Evolutionary conservation across 768 basidiomycete genomes (phyloP).

Genomic region (Mycena amicta): DNA sequence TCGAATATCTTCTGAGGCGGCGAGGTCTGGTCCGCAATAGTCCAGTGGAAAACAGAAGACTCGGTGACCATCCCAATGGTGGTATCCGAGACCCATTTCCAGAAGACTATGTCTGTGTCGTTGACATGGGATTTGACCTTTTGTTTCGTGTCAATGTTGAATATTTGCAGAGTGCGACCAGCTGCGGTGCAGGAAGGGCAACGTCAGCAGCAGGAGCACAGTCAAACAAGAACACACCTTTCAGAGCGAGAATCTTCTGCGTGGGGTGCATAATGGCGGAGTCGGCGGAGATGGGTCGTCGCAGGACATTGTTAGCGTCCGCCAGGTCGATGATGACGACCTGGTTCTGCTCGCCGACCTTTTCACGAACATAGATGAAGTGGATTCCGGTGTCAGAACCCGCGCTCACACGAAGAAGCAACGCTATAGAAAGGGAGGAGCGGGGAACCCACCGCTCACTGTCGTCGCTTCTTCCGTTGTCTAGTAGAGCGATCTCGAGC

Average conservation of each 20-base stretch:
- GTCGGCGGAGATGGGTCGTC: slow-evolving; percentile 96
- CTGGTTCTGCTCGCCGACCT: slow-evolving; percentile 92
- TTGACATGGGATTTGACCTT: slow-evolving; percentile 96
- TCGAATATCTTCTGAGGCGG: slow-evolving; percentile 93
- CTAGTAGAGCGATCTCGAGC: too few relatives aligned
- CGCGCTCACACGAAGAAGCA: too few relatives aligned
- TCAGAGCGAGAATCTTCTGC: slow-evolving; percentile 95
- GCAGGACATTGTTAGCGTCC: slow-evolving; percentile 96
- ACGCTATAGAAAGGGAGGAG: too few relatives aligned
- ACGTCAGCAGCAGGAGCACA: slow-evolving; percentile 9
- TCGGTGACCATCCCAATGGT: slow-evolving; percentile 97
- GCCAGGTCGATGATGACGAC: slow-evolving; percentile 98
- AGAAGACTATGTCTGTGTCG: slow-evolving; percentile 94
- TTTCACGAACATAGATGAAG: slow-evolving; percentile 97
- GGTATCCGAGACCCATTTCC: slow-evolving; percentile 96
- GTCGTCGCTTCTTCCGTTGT: too few relatives aligned
- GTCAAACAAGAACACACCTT: slow-evolving; percentile 54
- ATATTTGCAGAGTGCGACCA: slow-evolving; percentile 91
- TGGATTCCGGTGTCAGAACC: too few relatives aligned
- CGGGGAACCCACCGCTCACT: too few relatives aligned
- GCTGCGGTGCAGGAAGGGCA: slow-evolving; percentile 49
- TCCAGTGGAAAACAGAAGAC: slow-evolving; percentile 90
- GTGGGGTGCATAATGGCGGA: slow-evolving; percentile 98
- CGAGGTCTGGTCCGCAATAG: slow-evolving; percentile 71
- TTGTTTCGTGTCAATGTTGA: slow-evolving; percentile 96